Percentiles rank a stretch among this genome's conserved stretches.
These are phyloP conservation scores for Phytophthora citricola DNA, from an alignment of 352 stramenopile genomes.

Conservation along the genomic window DNA sequence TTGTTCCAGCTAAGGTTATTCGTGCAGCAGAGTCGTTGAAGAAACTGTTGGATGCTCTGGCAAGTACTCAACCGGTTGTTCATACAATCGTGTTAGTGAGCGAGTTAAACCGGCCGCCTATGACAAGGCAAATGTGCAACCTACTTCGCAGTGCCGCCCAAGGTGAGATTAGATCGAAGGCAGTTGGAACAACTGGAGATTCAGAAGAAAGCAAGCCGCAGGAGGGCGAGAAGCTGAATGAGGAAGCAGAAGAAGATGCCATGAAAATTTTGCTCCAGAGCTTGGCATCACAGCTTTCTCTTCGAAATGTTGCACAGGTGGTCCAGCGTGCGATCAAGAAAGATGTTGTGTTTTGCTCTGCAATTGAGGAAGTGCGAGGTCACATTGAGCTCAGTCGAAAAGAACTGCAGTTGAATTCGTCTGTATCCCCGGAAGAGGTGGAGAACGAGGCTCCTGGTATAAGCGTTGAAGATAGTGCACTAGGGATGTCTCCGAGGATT, in stretches of 20 bases:
- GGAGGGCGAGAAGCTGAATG: neutral
- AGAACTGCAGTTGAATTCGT: slow-evolving; percentile 9
- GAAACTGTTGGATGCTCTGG: slow-evolving; percentile 26
- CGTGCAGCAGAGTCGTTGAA: slow-evolving; percentile 31
- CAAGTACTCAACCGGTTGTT: neutral
- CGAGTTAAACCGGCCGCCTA: slow-evolving; percentile 52
- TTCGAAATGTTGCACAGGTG: slow-evolving; percentile 39
- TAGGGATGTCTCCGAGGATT: slow-evolving; percentile 27
- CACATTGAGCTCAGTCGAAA: slow-evolving; percentile 26
- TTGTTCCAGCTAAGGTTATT: slow-evolving; percentile 52
- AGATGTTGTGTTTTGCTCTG: slow-evolving; percentile 44
- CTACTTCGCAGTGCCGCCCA: slow-evolving; percentile 29
- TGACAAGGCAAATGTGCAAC: slow-evolving; percentile 55
- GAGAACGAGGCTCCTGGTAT: slow-evolving; percentile 2
- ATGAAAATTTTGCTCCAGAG: slow-evolving; percentile 22
- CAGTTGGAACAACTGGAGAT: neutral
- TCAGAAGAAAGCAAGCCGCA: slow-evolving; percentile 5
- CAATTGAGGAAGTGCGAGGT: slow-evolving; percentile 29
- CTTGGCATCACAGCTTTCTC: slow-evolving; percentile 36
- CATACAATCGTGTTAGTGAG: slow-evolving; percentile 58
- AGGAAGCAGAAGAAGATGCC: slow-evolving; percentile 6
- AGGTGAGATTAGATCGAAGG: slow-evolving; percentile 13
- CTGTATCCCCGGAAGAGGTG: slow-evolving; percentile 1
- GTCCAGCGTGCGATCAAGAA: slow-evolving; percentile 41
- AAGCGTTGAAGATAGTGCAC: neutral